Evolutionary conservation across 768 basidiomycete genomes (phyloP), one percentile per base, ranked within the genome.

Genomic region (Tricholoma flavovirens): DNA sequence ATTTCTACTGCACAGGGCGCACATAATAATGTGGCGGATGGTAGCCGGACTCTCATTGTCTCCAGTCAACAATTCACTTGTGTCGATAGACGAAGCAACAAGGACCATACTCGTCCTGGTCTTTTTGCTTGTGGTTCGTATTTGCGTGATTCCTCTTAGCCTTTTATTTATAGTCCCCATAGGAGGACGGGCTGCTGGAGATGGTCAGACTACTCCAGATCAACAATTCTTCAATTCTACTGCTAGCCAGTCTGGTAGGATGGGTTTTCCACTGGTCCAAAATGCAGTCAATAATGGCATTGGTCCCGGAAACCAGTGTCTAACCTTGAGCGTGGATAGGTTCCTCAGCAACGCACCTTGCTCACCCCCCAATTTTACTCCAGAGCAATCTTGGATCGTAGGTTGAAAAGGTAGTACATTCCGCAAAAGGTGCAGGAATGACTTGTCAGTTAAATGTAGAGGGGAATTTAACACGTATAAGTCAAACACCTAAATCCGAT

Each of bases 111-210:
- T 17, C 58, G 64, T 14, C 64, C 64, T 22, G 60, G 64, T 14
- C 58, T 65, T 22, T 65, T 65, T 43, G 64, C 64, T n/a, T 65
- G 64, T 55, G 64, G 62, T 59, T 10, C 29, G 56, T 58, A 1
- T 36, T 32, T 8, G 15, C 5, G 22, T 14, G 17, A 35, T 49
- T 19, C 9, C 14, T 46, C 10, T 26, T 14, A n/a, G 22, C 22
- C 15, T 11, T 12, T 51, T 54, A 45, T 33, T 17, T 56, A 15
- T 32, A 15, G 6, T 46, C 14, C 14, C 9, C 15, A 9, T 45
- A 66, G 64, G 68, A 32, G 66, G 68, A 14, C 62, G 65, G 21
- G 68, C 65, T 35, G 66, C 55, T 1, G 68, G 66, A 19, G 68
- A 66, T 42, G 66, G 66, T 9, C 57, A 59, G 33, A 67, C 65